Base-by-base conservation (phyloP, 306 rosid genomes). In the Corylus avellana region DNA sequence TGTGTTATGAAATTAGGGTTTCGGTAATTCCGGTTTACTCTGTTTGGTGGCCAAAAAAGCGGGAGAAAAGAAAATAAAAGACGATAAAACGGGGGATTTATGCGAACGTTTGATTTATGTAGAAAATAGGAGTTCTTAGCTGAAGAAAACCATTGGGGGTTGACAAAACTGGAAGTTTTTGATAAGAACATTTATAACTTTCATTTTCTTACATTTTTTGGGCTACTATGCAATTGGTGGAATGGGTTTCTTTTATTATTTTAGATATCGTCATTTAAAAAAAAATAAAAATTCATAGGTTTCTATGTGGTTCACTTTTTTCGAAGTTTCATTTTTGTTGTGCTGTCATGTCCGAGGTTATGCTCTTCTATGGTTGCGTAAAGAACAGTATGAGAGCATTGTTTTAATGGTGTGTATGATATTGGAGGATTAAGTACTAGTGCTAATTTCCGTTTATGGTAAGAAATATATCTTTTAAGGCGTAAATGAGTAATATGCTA, bases 1-100 rank as follows among this genome's bases (percentile, higher is more conserved):
- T 68, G n/a, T 42, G 51, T 82, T 58, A 18, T 54, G 2, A 51
- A 58, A 61, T 61, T 83, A 74, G 84, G 89, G 86, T 77, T 81
- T 70, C 46, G 29, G 5, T 47, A 2, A 72, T 48, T 29, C 5
- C 27, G 64, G 27, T 50, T 10, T 2, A 12, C 9, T 37, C 73
- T 68, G 62, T 51, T 16, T 71, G 44, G 74, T 73, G 44, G 66
- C 3, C 49, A 69, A 35, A 66, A 49, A 70, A 67, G 3, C 7
- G 12, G 69, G 29, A 67, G 27, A 29, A 62, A 17, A 46, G 8
- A 13, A 32, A 63, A 14, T 12, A 63, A 29, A 63, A 35, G 4
- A 14, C 39, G 10, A 16, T 39, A 35, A 63, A 63, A 63, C 47
- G 16, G 9, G 18, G 9, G 18, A 68, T 0, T 0, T 68, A 18